These are phyloP conservation scores for Suillus ampliporus DNA, from an alignment of 768 basidiomycete genomes.

Conservation along the genomic window DNA sequence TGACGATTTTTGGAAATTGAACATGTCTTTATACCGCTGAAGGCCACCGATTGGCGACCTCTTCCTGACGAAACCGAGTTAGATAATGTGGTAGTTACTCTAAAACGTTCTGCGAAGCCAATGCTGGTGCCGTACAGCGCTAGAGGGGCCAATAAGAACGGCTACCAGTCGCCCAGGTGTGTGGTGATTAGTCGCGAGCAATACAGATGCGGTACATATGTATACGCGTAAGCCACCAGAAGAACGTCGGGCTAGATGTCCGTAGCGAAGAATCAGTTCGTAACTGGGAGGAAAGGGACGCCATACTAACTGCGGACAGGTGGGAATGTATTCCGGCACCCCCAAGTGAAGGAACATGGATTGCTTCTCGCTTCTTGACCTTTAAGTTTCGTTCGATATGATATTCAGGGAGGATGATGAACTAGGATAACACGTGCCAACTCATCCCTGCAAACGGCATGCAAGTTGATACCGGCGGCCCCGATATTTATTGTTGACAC, in stretches of 20 bases:
- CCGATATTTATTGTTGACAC: not conserved
- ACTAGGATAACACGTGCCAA: not conserved
- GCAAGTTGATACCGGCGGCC: not conserved
- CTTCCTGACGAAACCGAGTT: not conserved
- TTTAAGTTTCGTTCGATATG: not conserved
- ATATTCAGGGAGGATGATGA: not conserved
- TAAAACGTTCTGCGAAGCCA: not conserved
- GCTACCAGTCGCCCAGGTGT: not conserved
- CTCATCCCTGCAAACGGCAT: not conserved
- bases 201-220: not conserved
- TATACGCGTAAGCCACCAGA: not conserved
- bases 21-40: slow-evolving; percentile 5
- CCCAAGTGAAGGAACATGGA: not conserved
- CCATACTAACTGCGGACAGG: not conserved
- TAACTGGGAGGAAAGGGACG: slow-evolving; percentile 5
- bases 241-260: not conserved
- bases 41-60: not conserved
- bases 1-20: not conserved
- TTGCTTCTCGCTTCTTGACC: not conserved
- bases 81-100: not conserved
- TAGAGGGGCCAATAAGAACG: not conserved
- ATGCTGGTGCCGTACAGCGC: slow-evolving; percentile 1
- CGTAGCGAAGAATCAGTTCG: not conserved
- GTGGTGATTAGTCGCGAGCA: not conserved
- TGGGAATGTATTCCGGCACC: slow-evolving; percentile 4